Percentiles rank a stretch among this genome's conserved stretches.
Conservation (phyloP, 148 eudicot genomes). For the Salicornia ramosissima region DNA sequence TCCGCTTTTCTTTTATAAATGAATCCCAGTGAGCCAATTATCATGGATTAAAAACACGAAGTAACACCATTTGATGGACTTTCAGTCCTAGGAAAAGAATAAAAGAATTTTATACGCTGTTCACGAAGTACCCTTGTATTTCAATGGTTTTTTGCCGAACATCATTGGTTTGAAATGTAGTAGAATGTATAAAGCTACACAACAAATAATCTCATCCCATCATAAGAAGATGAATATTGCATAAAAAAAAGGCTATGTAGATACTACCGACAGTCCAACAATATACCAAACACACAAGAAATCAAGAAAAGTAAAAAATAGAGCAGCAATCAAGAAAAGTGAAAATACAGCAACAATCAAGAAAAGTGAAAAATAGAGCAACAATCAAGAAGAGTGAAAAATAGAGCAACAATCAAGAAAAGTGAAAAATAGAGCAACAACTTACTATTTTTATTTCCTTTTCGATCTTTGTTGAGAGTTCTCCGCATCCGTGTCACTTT, state of each 20-base stretch:
- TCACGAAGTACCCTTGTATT: background rate
- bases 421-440: background rate
- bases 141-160: no score
- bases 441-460: constrained; percentile 24
- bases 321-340: background rate
- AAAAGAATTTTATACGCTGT: background rate
- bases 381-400: background rate
- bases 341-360: background rate
- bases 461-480: constrained; percentile 3
- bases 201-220: background rate
- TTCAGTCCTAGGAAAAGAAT: background rate
- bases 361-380: background rate
- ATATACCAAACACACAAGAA: background rate
- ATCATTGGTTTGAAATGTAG: background rate
- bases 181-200: background rate
- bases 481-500: constrained; percentile 28
- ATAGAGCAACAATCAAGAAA: background rate
- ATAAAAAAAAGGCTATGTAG: background rate
- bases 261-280: background rate
- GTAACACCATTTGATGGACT: background rate
- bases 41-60: background rate
- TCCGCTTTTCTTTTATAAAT: no score
- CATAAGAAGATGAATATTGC: background rate
- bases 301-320: background rate
- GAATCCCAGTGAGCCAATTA: background rate